A percentile compares a stretch with the other conserved stretches of the same genome.
Conservation (phyloP, 2,329 filamentous ascomycete genomes). For the Penicillium freii region DNA sequence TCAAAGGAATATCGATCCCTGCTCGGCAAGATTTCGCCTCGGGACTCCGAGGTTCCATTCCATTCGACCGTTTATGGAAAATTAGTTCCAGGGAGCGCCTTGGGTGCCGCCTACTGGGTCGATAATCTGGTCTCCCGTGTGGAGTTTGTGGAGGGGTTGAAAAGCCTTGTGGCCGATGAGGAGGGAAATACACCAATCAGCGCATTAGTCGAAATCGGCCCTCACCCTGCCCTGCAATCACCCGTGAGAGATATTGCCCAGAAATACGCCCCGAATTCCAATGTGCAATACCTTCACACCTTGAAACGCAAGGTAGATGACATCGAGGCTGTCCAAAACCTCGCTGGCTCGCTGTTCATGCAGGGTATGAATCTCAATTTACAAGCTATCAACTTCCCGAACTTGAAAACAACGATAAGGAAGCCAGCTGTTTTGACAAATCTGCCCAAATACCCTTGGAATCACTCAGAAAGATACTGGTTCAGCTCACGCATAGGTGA, state of each 20-base stretch:
- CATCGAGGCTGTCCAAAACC: conserved; percentile 18
- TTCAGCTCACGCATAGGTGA: conserved; percentile 15
- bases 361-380: conserved; percentile 20
- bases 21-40: conserved; percentile 21
- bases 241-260: conserved; percentile 19
- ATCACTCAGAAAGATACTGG: conserved; percentile 24
- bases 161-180: conserved; percentile 10
- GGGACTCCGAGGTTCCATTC: conserved; percentile 17
- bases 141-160: conserved; percentile 22
- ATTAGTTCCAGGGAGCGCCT: conserved; percentile 10
- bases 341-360: conserved; percentile 19
- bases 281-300: conserved; percentile 20
- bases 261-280: conserved; percentile 4
- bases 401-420: background rate
- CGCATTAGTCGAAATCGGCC: conserved; percentile 22
- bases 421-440: conserved; percentile 20
- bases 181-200: conserved; percentile 3
- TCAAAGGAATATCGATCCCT: conserved; percentile 18
- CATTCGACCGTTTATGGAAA: conserved; percentile 23
- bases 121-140: conserved; percentile 24
- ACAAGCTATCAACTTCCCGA: conserved; percentile 23
- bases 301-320: conserved; percentile 18
- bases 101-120: conserved; percentile 23
- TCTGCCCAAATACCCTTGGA: conserved; percentile 25
- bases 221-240: conserved; percentile 21